Percentiles rank a stretch among this genome's conserved stretches.
Conservation (phyloP, 257 asterid species). For the Rehmannia glutinosa region DNA sequence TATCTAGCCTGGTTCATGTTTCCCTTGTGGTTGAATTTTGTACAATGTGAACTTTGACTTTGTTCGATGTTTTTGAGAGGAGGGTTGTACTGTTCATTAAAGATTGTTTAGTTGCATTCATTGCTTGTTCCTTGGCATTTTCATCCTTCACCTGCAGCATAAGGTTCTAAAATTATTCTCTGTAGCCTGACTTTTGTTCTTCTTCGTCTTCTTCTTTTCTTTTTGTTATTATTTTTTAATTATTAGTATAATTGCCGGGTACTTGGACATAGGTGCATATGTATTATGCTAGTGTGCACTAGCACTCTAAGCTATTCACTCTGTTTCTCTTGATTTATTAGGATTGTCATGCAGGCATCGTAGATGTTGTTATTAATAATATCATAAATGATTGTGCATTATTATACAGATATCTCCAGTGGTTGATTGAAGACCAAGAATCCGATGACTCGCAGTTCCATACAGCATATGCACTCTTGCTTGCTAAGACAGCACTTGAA, state of each 20-base stretch:
- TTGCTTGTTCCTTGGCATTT: not conserved
- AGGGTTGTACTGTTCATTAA: not conserved
- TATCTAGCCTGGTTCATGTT: slow-evolving; percentile 5
- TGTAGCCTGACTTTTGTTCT: not conserved
- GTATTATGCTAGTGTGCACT: not conserved
- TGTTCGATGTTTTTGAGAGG: not conserved
- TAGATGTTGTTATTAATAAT: slow-evolving; percentile 2
- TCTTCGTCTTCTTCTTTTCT: not conserved
- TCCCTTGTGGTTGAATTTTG: not conserved
- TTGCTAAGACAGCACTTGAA: slow-evolving; percentile 84
- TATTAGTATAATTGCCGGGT: not conserved
- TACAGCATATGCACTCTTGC: slow-evolving; percentile 80
- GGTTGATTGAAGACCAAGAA: slow-evolving; percentile 94
- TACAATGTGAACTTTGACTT: not conserved
- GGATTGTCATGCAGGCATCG: not conserved
- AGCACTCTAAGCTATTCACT: not conserved
- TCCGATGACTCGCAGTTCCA: slow-evolving; percentile 75
- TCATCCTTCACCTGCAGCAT: not conserved
- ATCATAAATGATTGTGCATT: not conserved
- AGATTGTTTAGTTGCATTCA: not conserved
- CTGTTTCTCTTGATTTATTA: slow-evolving; percentile 2
- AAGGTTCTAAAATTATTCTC: too few species aligned
- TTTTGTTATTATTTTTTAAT: not conserved
- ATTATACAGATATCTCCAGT: slow-evolving; percentile 82
- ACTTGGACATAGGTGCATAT: not conserved